phyloP scores from a whole-genome alignment of 2,329 filamentous ascomycete species.

The Epichloe sylvatica region DNA sequence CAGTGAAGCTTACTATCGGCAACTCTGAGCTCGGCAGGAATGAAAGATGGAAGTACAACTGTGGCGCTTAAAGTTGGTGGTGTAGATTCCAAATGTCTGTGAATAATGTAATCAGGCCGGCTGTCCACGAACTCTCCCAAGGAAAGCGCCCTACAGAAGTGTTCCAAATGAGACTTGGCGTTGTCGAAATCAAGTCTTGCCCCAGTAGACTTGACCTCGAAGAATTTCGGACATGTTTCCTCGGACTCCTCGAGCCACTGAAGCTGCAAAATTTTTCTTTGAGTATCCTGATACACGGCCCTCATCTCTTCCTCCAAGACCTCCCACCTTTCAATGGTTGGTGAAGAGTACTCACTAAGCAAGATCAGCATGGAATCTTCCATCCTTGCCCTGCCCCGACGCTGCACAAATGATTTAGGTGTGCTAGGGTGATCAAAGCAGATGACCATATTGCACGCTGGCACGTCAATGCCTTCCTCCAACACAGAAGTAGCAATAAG shows the following conservation, averaged over 20 bases:
- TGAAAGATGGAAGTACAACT: constrained; percentile 56
- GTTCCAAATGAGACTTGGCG: constrained; percentile 61
- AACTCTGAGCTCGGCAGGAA: constrained; percentile 34
- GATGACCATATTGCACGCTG: constrained; percentile 47
- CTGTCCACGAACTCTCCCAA: constrained; percentile 46
- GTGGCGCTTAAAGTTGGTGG: constrained; percentile 33
- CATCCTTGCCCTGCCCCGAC: constrained; percentile 39
- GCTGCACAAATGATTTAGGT: constrained; percentile 45
- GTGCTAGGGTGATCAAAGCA: constrained; percentile 38
- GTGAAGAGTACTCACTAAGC: constrained; percentile 21
- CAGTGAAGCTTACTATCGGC: constrained; percentile 31
- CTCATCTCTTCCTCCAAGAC: constrained; percentile 62
- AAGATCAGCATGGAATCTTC: constrained; percentile 36
- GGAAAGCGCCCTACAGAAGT: constrained; percentile 59
- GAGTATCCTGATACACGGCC: constrained; percentile 50
- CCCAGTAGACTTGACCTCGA: constrained; percentile 30
- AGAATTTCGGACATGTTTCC: constrained; percentile 11
- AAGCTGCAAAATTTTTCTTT: constrained; percentile 33
- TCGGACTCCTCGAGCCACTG: constrained; percentile 32
- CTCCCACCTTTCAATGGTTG: constrained; percentile 40
- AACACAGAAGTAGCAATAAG: constrained; percentile 50
- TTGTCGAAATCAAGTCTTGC: constrained; percentile 60
- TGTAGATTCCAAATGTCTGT: constrained; percentile 19
- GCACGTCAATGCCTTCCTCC: constrained; percentile 55
- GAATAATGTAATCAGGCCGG: constrained; percentile 53